phyloP scores from a whole-genome alignment of 768 basidiomycete species.

The Phylloporus sp. region DNA sequence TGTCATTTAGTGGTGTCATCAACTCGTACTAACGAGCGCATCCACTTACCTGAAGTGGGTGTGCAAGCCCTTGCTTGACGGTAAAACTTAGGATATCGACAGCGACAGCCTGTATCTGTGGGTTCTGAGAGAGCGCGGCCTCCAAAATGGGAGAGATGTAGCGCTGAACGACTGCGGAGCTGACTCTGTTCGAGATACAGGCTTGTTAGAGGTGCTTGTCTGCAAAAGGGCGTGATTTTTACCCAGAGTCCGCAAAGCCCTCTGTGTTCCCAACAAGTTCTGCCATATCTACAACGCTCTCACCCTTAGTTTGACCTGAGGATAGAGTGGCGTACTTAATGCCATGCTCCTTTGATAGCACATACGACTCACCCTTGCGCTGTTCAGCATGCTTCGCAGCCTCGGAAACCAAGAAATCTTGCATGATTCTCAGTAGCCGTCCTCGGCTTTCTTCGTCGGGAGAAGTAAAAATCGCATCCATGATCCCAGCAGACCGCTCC shows the following conservation, averaged over 20 bases:
- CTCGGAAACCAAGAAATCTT: conserved; percentile 86
- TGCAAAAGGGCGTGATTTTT: conserved; percentile 23
- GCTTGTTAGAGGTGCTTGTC: not conserved
- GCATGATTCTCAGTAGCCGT: conserved; percentile 80
- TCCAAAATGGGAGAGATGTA: conserved; percentile 80
- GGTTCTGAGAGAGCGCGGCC: conserved; percentile 69
- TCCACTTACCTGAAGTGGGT: conserved; percentile 78
- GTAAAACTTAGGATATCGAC: conserved; percentile 92
- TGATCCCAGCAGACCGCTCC: conserved; percentile 72
- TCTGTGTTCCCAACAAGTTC: conserved; percentile 94
- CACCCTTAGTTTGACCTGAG: conserved; percentile 20
- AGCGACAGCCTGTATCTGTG: conserved; percentile 74
- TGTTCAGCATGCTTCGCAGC: conserved; percentile 70
- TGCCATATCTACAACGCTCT: conserved; percentile 74
- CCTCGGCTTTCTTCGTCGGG: conserved; percentile 67
- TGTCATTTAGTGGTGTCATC: not conserved
- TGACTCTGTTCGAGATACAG: conserved; percentile 55
- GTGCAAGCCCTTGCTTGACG: conserved; percentile 91
- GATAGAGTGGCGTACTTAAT: conserved; percentile 2
- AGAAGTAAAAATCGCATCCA: conserved; percentile 85
- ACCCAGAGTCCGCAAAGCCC: conserved; percentile 98
- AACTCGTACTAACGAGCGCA: not conserved
- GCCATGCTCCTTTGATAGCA: not conserved
- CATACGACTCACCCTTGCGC: conserved; percentile 52
- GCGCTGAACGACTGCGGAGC: conserved; percentile 91